Conservation (phyloP, 2,329 filamentous ascomycete species). For the Fusarium sp. region DNA sequence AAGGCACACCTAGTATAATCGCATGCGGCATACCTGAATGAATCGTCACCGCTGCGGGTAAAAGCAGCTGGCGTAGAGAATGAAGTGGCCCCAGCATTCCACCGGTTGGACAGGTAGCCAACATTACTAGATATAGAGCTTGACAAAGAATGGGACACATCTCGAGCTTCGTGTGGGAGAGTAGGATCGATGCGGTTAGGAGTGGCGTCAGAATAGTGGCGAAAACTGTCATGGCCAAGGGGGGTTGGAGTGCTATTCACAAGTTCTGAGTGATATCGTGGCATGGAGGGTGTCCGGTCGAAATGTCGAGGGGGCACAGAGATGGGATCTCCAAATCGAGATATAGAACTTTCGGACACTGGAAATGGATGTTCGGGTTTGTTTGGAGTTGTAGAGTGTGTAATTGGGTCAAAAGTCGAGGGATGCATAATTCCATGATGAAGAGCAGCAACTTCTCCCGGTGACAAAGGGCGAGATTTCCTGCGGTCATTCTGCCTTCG, state of each 20-base stretch:
- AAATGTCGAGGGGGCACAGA: conserved; percentile 37
- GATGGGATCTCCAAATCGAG: conserved; percentile 37
- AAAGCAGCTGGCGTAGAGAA: conserved; percentile 59
- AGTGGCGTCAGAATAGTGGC: conserved; percentile 33
- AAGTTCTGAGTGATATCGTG: conserved; percentile 37
- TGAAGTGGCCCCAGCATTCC: conserved; percentile 59
- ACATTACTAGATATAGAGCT: conserved; percentile 55
- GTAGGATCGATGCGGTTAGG: conserved; percentile 39
- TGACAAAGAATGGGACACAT: conserved; percentile 43
- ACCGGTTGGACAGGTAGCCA: conserved; percentile 64
- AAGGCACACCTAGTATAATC: neutral
- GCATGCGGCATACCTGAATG: conserved; percentile 53
- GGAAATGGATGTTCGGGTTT: conserved; percentile 41
- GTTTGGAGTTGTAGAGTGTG: conserved; percentile 38
- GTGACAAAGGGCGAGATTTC: conserved; percentile 83
- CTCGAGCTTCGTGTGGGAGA: conserved; percentile 42
- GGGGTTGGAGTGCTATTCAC: conserved; percentile 40
- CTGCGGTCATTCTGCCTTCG: conserved; percentile 90
- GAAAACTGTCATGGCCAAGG: conserved; percentile 26
- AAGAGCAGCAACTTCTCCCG: conserved; percentile 75
- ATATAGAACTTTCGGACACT: conserved; percentile 40
- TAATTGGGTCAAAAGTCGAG: conserved; percentile 56
- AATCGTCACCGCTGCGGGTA: conserved; percentile 51
- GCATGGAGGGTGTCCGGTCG: conserved; percentile 40
- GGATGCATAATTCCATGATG: conserved; percentile 63